A percentile compares a stretch with the other conserved stretches of the same genome.
phyloP scores from a whole-genome alignment of 192 early-diverging fungal species.

The Coemansia sp. region DNA sequence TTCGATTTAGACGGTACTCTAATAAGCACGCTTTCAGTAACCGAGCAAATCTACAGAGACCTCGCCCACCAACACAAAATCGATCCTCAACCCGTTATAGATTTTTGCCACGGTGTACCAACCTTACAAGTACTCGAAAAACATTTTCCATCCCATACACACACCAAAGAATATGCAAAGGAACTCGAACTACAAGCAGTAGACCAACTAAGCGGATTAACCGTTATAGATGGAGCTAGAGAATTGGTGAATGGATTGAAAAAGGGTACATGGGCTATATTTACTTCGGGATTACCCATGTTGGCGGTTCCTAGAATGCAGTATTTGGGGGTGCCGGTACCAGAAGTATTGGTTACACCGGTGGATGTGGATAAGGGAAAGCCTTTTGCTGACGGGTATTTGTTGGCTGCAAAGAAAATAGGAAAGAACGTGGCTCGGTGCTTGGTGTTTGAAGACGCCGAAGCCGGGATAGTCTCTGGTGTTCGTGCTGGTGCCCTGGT shows the following conservation, averaged over 20 bases:
- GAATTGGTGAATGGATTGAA: slow-evolving; percentile 11
- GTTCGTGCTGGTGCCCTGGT: slow-evolving; percentile 16
- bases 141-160: slow-evolving; percentile 17
- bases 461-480: slow-evolving; percentile 20
- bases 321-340: slow-evolving; percentile 16
- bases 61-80: slow-evolving; percentile 9
- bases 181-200: slow-evolving; percentile 20
- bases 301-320: slow-evolving; percentile 31
- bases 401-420: slow-evolving; percentile 20
- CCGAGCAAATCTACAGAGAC: slow-evolving; percentile 26
- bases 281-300: slow-evolving; percentile 34
- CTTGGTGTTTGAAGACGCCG: slow-evolving; percentile 45
- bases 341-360: slow-evolving; percentile 29
- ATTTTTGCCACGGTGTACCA: slow-evolving; percentile 35
- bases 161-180: slow-evolving; percentile 25
- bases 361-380: slow-evolving; percentile 26
- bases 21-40: slow-evolving; percentile 22
- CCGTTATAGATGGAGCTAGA: slow-evolving; percentile 20
- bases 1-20: slow-evolving; percentile 38
- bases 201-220: slow-evolving; percentile 10
- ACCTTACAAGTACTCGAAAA: slow-evolving; percentile 33
- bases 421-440: slow-evolving; percentile 11
- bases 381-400: slow-evolving; percentile 35
- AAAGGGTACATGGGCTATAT: slow-evolving; percentile 21
- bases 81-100: slow-evolving; percentile 21